Evolutionary conservation across 805 yeast species (phyloP), one percentile per base, ranked within the genome.

Genomic region (Metschnikowia sp.): DNA sequence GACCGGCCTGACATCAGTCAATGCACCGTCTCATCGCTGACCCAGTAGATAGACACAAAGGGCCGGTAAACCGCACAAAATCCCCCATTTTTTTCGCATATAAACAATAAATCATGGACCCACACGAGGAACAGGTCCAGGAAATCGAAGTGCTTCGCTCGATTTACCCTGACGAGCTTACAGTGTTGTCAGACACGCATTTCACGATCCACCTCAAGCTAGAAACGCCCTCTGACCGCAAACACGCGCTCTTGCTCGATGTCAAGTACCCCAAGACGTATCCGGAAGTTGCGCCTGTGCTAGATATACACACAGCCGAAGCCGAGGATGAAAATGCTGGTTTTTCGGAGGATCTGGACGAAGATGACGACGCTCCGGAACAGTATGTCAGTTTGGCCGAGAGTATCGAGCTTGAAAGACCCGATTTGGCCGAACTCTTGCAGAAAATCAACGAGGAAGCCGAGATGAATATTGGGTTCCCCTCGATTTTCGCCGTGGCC

Each of bases 151-250:
- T 94, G 44, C 76, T 92, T 48, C 84, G 88, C 62, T 84, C 95
- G 13, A 92, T 92, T 46, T 92, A 94, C 63, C 99, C 98, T 6
- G 97, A 92, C 61, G 99, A 92, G 64, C 68, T 88, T 31, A 68
- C 62, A n/a, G 58, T 70, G 9, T 57, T 74, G 32, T 61, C 78
- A 1, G 77, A 76, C 18, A 65, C 72, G 7, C 74, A 74, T 33
- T 87, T 81, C 62, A 73, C 79, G 37, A 77, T 92, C 32, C 70
- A 70, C 42, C 56, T 89, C n/a, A 58, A 62, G 18, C 71, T 91
- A 39, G 97, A 92, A 55, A 82, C 92, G 3, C 74, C 76, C 5
- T 75, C 88, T 8, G 81, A 76, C 22, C 70, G 81, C 36, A 70
- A 68, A 18, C 94, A 87, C 59, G 65, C 72, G 7, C 63, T 88